Evolutionary conservation across 1,284 basidiomycete genomes (phyloP), one percentile per base, ranked within the genome.

Genomic region (Tremellales sp.): DNA sequence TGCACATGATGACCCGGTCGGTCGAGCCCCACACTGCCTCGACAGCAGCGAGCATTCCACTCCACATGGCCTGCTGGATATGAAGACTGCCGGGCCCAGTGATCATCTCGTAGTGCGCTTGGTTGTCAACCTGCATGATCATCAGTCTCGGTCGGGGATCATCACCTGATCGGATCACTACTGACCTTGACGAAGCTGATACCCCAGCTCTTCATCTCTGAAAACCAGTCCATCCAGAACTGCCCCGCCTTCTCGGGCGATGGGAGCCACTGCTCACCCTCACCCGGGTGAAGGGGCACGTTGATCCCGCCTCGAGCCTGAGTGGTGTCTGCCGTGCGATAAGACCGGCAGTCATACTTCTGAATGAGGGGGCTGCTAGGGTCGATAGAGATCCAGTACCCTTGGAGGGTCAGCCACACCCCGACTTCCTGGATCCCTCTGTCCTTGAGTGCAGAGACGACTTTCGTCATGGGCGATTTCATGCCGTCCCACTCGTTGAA

Each of bases 151-250:
- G n/a, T 35, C 6, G 19, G n/a, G 5, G 19, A 2, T 21, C 6
- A 45, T n/a, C n/a, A n/a, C n/a, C 26, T 45, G 26, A 42, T 35
- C 25, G n/a, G 11, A 44, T 19, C 24, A 43, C 19, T 4, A 43
- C 56, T 33, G n/a, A 67, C 61, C 49, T 70, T 70, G 50, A 68
- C 47, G 43, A 67, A 70, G 17, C 51, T 50, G 24, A 67, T 51
- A 1, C 68, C 68, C 35, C 57, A 51, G 8, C 17, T 24, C 19
- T 54, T 56, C 17, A 70, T 45, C 25, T 49, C 35, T 1, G 33
- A 46, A 40, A 70, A 68, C 51, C 52, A 70, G 47, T 67, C 66
- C 19, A 40, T 12, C 68, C 68, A 70, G 51, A 70, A 70, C 25
- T 40, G 39, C 2, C 22, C 44, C 0, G 65, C 65, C 23, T 57